These are phyloP conservation scores for Corinectria fuckeliana DNA, from an alignment of 2,329 filamentous ascomycete genomes.

Conservation along the genomic window DNA sequence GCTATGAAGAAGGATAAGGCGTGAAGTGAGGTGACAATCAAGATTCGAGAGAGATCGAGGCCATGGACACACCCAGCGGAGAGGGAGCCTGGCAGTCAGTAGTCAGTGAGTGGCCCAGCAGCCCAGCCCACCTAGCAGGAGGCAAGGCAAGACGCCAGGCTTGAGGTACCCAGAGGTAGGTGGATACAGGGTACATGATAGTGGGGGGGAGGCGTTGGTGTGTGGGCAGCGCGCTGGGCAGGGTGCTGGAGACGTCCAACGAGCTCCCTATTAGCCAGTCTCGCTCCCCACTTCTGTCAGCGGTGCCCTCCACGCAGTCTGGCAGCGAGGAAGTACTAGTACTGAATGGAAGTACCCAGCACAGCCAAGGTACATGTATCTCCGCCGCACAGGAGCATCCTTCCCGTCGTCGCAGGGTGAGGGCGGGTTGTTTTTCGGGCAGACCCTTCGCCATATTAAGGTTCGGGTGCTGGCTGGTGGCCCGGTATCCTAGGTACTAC, in stretches of 20 bases:
- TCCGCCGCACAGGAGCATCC: too few relatives aligned
- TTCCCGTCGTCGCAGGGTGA: neutral
- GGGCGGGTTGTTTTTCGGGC: neutral
- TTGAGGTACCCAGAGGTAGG: conserved; percentile 12
- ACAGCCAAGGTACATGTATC: neutral
- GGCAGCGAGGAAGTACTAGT: conserved; percentile 1
- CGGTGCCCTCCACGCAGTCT: conserved; percentile 1
- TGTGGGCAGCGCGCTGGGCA: conserved; percentile 34
- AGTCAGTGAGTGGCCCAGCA: neutral
- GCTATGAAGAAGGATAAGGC: conserved; percentile 17
- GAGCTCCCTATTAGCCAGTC: conserved; percentile 13
- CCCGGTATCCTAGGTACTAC: neutral
- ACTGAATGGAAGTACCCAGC: conserved; percentile 1
- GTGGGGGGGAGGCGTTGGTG: conserved; percentile 29
- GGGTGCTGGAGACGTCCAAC: conserved; percentile 22
- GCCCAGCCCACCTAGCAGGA: neutral
- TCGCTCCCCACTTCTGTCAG: conserved; percentile 3
- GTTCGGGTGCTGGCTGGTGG: conserved; percentile 8
- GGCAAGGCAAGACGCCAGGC: conserved; percentile 12
- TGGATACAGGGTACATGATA: conserved; percentile 26
- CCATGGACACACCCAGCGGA: conserved; percentile 12
- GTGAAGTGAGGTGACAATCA: conserved; percentile 9
- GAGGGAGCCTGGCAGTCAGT: conserved; percentile 10
- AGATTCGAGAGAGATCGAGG: conserved; percentile 12
- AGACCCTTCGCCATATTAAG: conserved; percentile 9